phyloP scores from a whole-genome alignment of 192 early-diverging fungal species.

The Pilobolus umbonatus region DNA sequence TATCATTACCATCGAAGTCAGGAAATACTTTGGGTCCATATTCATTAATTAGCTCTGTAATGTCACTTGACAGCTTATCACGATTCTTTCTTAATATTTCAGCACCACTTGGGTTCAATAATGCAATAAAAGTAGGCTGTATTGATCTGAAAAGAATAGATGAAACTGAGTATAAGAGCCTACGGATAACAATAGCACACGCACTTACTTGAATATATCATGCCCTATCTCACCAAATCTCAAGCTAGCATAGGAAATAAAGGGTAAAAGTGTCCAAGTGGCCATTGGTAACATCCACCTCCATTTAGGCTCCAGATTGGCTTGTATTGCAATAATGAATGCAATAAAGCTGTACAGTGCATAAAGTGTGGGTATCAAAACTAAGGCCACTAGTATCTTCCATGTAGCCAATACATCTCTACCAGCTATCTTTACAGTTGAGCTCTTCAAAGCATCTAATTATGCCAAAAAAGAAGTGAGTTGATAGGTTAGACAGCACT shows the following conservation, averaged over 20 bases:
- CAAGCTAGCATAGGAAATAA: slow-evolving; percentile 69
- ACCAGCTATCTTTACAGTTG: slow-evolving; percentile 91
- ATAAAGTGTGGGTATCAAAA: slow-evolving; percentile 72
- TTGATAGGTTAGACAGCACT: neutral
- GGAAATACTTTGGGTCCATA: slow-evolving; percentile 76
- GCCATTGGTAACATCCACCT: slow-evolving; percentile 39
- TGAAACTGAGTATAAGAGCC: slow-evolving; percentile 25
- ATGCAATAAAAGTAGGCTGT: slow-evolving; percentile 76
- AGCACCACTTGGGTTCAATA: slow-evolving; percentile 51
- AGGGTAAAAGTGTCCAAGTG: slow-evolving; percentile 49
- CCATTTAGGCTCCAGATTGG: slow-evolving; percentile 32
- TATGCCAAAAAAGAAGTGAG: neutral
- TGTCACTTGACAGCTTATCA: slow-evolving; percentile 65
- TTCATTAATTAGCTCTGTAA: slow-evolving; percentile 81
- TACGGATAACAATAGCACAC: neutral
- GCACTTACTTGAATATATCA: slow-evolving; percentile 59
- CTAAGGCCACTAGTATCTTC: slow-evolving; percentile 81
- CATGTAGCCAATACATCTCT: slow-evolving; percentile 95
- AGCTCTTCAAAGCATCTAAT: slow-evolving; percentile 76
- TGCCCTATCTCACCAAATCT: slow-evolving; percentile 73
- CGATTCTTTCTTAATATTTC: slow-evolving; percentile 65
- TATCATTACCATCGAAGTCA: slow-evolving; percentile 54
- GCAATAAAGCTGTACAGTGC: slow-evolving; percentile 64
- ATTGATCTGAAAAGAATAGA: slow-evolving; percentile 55
- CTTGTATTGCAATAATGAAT: slow-evolving; percentile 35